phyloP scores from a whole-genome alignment of 2,329 filamentous ascomycete species.

The Talaromyces amestolkiae region DNA sequence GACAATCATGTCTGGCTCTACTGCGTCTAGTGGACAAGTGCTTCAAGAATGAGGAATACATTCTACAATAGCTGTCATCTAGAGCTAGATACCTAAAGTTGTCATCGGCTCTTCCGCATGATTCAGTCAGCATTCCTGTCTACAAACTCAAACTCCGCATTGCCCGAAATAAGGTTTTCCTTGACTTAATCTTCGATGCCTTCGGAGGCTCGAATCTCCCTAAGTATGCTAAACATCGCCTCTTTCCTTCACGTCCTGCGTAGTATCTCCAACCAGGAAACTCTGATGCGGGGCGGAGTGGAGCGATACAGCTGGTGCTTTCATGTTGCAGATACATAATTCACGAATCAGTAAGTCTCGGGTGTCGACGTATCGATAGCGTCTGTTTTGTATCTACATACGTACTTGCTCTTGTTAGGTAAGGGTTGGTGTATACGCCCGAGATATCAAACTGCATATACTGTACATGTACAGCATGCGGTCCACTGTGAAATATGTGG shows the following conservation, averaged over 20 bases:
- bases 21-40: neutral
- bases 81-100: neutral
- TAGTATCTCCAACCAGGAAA: neutral
- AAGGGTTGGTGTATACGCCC: neutral
- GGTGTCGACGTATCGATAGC: neutral
- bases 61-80: neutral
- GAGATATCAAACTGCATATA: neutral
- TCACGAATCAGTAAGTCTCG: neutral
- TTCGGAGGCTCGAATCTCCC: neutral
- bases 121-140: neutral
- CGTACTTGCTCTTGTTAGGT: neutral
- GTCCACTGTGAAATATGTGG: slow-evolving; percentile 4
- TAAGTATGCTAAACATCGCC: neutral
- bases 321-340: neutral
- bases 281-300: neutral
- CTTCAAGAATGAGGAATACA: neutral
- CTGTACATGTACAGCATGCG: neutral
- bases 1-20: neutral
- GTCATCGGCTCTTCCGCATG: neutral
- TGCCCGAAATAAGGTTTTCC: neutral
- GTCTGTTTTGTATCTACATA: neutral
- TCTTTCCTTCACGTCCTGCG: neutral
- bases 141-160: neutral
- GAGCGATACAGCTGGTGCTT: neutral
- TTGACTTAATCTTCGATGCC: neutral